Evolutionary conservation across 2,329 filamentous ascomycete species (phyloP).

Genomic region (Sarocladium kiliense): DNA sequence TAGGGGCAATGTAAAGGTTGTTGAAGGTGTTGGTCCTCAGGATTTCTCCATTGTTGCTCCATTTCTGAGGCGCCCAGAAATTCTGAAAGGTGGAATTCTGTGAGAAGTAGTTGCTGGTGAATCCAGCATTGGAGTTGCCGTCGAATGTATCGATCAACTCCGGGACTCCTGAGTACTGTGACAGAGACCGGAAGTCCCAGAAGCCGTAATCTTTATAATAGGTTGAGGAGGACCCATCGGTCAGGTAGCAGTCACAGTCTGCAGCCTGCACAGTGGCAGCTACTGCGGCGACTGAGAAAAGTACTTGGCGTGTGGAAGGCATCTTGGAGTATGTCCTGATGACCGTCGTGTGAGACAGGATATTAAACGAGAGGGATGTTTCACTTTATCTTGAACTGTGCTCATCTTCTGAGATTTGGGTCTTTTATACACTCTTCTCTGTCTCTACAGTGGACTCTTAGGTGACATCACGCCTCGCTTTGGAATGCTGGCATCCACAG

Average conservation of each 20-base stretch:
- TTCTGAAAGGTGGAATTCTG: slow-evolving; percentile 23
- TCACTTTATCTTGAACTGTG: not conserved
- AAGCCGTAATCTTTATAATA: slow-evolving; percentile 22
- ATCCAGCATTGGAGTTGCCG: slow-evolving; percentile 24
- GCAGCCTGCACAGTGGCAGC: not conserved
- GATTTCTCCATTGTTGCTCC: slow-evolving; percentile 30
- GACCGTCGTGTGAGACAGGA: not conserved
- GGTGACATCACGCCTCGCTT: not conserved
- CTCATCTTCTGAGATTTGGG: not conserved
- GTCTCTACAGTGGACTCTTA: not conserved
- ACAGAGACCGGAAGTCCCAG: slow-evolving; percentile 25
- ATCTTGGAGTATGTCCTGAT: not conserved
- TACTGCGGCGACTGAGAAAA: not conserved
- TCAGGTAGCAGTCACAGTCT: slow-evolving; percentile 25
- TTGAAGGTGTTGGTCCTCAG: slow-evolving; percentile 31
- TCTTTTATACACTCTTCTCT: not conserved
- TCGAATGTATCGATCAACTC: slow-evolving; percentile 20
- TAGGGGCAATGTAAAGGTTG: slow-evolving; percentile 40
- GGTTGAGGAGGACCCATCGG: slow-evolving; percentile 17
- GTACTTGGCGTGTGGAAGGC: slow-evolving; percentile 1
- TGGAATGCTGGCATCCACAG: not conserved
- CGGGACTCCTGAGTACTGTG: slow-evolving; percentile 23
- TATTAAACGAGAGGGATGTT: not conserved
- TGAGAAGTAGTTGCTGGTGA: slow-evolving; percentile 30
- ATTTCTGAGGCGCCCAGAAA: slow-evolving; percentile 31